A percentile compares a stretch with the other conserved stretches of the same genome.
phyloP scores from a whole-genome alignment of 176 grass and related monocot genomes.

The Eragrostis nindensis region DNA sequence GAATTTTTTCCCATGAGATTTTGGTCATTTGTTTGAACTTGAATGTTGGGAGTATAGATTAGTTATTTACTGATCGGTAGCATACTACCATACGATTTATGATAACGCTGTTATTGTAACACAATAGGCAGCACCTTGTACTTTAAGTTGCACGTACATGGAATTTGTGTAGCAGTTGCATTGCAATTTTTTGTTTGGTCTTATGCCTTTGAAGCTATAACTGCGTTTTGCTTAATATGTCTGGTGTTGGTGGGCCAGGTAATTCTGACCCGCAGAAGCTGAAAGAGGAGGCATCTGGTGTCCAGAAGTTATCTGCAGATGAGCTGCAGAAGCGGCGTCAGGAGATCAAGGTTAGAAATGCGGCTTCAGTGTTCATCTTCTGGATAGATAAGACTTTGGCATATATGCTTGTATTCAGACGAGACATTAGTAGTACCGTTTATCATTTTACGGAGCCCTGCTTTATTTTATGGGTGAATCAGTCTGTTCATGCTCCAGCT shows the following conservation, averaged over 20 bases:
- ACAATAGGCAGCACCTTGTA: background rate
- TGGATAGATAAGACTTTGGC: background rate
- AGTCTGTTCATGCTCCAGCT: background rate
- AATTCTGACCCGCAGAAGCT: constrained; percentile 90
- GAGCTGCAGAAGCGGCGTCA: constrained; percentile 60
- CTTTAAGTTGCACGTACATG: background rate
- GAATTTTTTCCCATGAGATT: background rate
- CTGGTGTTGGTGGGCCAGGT: constrained; percentile 47
- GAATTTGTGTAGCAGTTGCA: background rate
- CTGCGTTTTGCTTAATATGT: constrained; percentile 35
- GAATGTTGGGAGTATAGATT: background rate
- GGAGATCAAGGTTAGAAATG: constrained; percentile 76
- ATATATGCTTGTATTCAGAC: background rate
- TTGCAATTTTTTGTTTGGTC: background rate
- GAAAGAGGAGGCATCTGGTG: constrained; percentile 69
- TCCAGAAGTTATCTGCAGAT: constrained; percentile 65
- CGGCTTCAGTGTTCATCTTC: constrained; percentile 18
- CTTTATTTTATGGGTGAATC: background rate
- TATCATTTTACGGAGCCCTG: background rate
- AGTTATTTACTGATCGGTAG: background rate
- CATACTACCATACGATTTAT: background rate
- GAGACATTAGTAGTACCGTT: background rate
- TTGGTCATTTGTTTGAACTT: background rate
- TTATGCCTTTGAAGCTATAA: background rate
- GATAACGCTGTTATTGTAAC: background rate